phyloP scores from a whole-genome alignment of 352 stramenopile species.

The Pythium dissotocum region DNA sequence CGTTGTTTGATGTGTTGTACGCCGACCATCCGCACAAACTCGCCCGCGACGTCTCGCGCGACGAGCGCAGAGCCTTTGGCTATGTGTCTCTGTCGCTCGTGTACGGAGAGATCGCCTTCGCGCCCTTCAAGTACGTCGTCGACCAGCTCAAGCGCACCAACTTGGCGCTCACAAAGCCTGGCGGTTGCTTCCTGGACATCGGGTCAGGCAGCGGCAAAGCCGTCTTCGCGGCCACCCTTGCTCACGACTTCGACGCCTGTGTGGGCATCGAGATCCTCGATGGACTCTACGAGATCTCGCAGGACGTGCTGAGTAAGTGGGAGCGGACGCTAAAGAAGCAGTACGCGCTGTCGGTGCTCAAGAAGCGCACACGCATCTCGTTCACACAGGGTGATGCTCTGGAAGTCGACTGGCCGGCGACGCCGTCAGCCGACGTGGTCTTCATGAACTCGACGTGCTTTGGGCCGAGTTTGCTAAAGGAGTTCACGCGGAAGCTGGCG shows the following conservation, averaged over 20 bases:
- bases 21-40: conserved; percentile 42
- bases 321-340: conserved; percentile 54
- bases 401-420: conserved; percentile 63
- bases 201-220: conserved; percentile 87
- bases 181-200: conserved; percentile 86
- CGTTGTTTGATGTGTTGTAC: conserved; percentile 56
- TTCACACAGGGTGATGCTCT: conserved; percentile 77
- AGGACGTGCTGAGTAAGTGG: conserved; percentile 57
- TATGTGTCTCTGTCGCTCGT: conserved; percentile 75
- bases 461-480: conserved; percentile 56
- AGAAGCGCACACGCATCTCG: conserved; percentile 67
- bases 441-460: conserved; percentile 94
- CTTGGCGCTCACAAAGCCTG: conserved; percentile 59
- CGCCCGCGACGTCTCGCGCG: conserved; percentile 38
- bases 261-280: conserved; percentile 90
- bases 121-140: conserved; percentile 69
- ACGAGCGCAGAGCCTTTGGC: conserved; percentile 53
- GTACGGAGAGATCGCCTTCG: conserved; percentile 90
- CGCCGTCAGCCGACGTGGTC: conserved; percentile 51
- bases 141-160: conserved; percentile 60
- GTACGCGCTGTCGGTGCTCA: conserved; percentile 50
- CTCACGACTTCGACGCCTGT: conserved; percentile 85
- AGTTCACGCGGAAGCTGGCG: conserved; percentile 46
- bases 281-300: conserved; percentile 60
- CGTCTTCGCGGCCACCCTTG: conserved; percentile 80